Evolutionary conservation across 2,329 filamentous ascomycete species (phyloP), one percentile per base, ranked within the genome.

Genomic region (Fonsecaea nubica): DNA sequence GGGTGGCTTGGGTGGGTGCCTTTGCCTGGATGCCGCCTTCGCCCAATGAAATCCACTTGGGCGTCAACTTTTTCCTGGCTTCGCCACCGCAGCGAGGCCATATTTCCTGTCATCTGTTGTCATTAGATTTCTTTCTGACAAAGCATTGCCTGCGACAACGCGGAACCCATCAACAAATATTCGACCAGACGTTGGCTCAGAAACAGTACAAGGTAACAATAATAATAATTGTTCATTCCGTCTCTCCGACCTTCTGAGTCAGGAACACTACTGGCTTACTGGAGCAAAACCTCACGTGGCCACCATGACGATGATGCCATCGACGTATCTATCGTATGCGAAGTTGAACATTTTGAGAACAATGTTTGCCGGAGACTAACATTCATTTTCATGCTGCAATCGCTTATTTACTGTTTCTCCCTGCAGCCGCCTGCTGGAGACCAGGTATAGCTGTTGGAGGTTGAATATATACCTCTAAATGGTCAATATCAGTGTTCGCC

Each of bases 1-100:
- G 45, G 45, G 45, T 25, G 45, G 36, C 36, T 12, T 40, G 36
- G 36, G 36, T 30, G n/a, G 15, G 10, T 58, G 55, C 40, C 45
- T 50, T 52, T 48, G 38, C 58, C 58, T 48, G 7, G 35, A 10
- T 13, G 32, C 58, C 21, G 30, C 12, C 32, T 21, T 32, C 30
- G 42, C 30, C 58, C 58, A 60, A 60, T 60, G 21, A 50, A 13
- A 58, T 25, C 15, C 35, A 32, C 36, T 35, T 50, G 58, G 58
- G 58, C 58, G 32, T 50, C 58, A 60, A 60, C 30, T 48, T 60
- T 50, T 58, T 33, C 21, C n/a, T 42, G 32, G 42, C 56, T 60
- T 60, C 58, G 58, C 58, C 58, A 60, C 55, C 55, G 12, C 55
- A 1, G 45, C 45, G 21, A 50, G 45, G 45, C 45, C 18, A 25